Conservation (phyloP, 2,329 filamentous ascomycete species). For the Dendryphion nanum region DNA sequence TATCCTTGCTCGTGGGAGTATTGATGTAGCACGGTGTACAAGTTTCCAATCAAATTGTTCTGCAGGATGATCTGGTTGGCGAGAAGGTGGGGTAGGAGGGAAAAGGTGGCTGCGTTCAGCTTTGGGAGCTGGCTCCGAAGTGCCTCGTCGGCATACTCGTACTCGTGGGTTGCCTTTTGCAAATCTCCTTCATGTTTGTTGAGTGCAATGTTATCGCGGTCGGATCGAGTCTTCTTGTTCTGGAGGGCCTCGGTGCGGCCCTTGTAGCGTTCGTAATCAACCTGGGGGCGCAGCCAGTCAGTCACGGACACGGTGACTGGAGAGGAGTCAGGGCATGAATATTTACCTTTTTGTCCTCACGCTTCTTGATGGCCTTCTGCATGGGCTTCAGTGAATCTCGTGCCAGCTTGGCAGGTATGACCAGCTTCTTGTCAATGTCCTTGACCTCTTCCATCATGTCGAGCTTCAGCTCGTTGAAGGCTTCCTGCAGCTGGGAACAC, state of each 20-base stretch:
- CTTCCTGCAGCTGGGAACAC: constrained; percentile 62
- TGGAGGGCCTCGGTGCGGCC: constrained; percentile 67
- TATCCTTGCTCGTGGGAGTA: constrained; percentile 70
- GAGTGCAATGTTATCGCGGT: constrained; percentile 71
- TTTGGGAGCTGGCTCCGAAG: constrained; percentile 70
- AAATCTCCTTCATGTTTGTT: constrained; percentile 72
- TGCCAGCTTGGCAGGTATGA: constrained; percentile 67
- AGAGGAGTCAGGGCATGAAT: neutral
- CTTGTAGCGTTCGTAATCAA: constrained; percentile 79
- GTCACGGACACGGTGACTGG: neutral
- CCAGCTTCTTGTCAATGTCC: constrained; percentile 68
- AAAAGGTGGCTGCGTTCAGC: constrained; percentile 68
- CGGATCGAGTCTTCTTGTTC: constrained; percentile 67
- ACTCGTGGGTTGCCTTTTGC: constrained; percentile 66
- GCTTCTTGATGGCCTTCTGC: constrained; percentile 80
- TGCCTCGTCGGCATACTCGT: constrained; percentile 72
- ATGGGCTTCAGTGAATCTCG: constrained; percentile 68
- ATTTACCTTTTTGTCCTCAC: constrained; percentile 70
- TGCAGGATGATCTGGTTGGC: constrained; percentile 71
- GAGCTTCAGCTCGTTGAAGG: constrained; percentile 67
- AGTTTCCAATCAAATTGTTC: constrained; percentile 72
- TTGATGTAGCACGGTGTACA: constrained; percentile 73
- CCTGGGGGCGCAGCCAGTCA: constrained; percentile 38
- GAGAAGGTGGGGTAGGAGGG: constrained; percentile 70
- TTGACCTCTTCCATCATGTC: constrained; percentile 71